A percentile compares a stretch with the other conserved stretches of the same genome.
These are phyloP conservation scores for Phytophthora boehmeriae DNA, from an alignment of 352 stramenopile genomes.

Conservation along the genomic window DNA sequence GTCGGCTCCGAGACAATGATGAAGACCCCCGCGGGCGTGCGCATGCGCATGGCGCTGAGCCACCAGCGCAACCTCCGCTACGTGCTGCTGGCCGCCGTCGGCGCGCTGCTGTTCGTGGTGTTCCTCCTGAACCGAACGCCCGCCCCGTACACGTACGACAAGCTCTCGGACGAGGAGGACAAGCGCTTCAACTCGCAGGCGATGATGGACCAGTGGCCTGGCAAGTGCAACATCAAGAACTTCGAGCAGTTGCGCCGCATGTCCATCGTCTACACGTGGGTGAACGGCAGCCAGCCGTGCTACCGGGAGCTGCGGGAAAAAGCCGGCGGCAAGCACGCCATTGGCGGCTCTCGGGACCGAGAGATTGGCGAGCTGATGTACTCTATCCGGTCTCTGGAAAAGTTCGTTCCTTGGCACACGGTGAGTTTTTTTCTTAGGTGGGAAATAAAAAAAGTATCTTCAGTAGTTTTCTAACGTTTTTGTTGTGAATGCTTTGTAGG, in stretches of 20 bases:
- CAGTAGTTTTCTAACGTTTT: not conserved
- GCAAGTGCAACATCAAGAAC: slow-evolving; percentile 87
- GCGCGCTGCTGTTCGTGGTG: slow-evolving; percentile 48
- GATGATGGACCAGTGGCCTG: slow-evolving; percentile 68
- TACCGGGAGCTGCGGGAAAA: slow-evolving; percentile 75
- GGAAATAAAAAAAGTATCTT: not conserved
- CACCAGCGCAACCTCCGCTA: slow-evolving; percentile 69
- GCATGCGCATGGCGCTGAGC: slow-evolving; percentile 67
- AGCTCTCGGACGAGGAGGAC: slow-evolving; percentile 57
- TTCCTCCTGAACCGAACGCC: slow-evolving; percentile 52
- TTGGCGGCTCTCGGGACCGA: slow-evolving; percentile 82
- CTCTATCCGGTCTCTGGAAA: slow-evolving; percentile 86
- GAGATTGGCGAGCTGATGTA: slow-evolving; percentile 91
- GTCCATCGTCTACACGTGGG: slow-evolving; percentile 91
- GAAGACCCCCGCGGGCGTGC: slow-evolving; percentile 65
- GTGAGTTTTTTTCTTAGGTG: slow-evolving; percentile 12
- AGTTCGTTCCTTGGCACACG: slow-evolving; percentile 85
- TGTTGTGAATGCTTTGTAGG: slow-evolving; percentile 25
- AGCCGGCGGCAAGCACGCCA: slow-evolving; percentile 67
- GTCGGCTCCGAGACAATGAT: slow-evolving; percentile 38
- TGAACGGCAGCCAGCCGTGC: slow-evolving; percentile 87
- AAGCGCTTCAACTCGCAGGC: slow-evolving; percentile 51
- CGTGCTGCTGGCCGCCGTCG: slow-evolving; percentile 47
- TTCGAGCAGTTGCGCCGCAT: slow-evolving; percentile 84
- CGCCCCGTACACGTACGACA: slow-evolving; percentile 52